phyloP scores from a whole-genome alignment of 2,329 filamentous ascomycete genomes.

The Alternaria infectoria region DNA sequence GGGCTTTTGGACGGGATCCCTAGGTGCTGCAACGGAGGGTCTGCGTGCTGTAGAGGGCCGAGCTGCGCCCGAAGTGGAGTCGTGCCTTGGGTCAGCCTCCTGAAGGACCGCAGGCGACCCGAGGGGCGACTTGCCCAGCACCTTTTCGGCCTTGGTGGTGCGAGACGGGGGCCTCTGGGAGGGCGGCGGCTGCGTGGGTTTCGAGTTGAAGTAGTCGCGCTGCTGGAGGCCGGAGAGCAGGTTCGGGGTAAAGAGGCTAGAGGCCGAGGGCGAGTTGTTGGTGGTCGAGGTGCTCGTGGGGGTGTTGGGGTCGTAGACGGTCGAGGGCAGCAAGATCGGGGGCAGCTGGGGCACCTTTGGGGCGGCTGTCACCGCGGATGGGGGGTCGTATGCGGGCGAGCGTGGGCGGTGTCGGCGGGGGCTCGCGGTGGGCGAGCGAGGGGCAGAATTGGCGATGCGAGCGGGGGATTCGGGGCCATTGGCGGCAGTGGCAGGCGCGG shows the following conservation, averaged over 20 bases:
- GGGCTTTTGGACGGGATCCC: slow-evolving; percentile 31
- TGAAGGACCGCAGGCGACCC: slow-evolving; percentile 44
- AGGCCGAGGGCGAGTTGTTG: slow-evolving; percentile 42
- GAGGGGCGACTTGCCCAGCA: slow-evolving; percentile 42
- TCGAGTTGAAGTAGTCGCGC: slow-evolving; percentile 50
- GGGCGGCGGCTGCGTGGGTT: slow-evolving; percentile 25
- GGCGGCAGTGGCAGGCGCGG: slow-evolving; percentile 21
- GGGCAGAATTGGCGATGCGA: slow-evolving; percentile 25
- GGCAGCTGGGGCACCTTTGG: slow-evolving; percentile 41
- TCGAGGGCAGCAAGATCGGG: slow-evolving; percentile 39
- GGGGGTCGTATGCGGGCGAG: slow-evolving; percentile 42
- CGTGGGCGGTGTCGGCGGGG: slow-evolving; percentile 40
- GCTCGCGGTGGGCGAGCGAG: slow-evolving; percentile 48
- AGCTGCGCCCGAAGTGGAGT: slow-evolving; percentile 21
- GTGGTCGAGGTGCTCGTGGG: slow-evolving; percentile 37
- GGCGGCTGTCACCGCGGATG: slow-evolving; percentile 39
- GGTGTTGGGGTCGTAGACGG: slow-evolving; percentile 48
- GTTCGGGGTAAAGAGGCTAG: slow-evolving; percentile 43
- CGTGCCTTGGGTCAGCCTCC: slow-evolving; percentile 42
- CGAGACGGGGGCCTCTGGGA: slow-evolving; percentile 39
- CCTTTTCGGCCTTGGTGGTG: slow-evolving; percentile 31
- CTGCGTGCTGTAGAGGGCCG: slow-evolving; percentile 32
- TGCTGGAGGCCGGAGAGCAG: slow-evolving; percentile 30
- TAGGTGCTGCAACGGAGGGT: slow-evolving; percentile 15
- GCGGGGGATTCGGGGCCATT: slow-evolving; percentile 46